These are phyloP conservation scores for apple (Malus domestica) DNA, from an alignment of 306 rosid species.

Conservation along the genomic window DNA sequence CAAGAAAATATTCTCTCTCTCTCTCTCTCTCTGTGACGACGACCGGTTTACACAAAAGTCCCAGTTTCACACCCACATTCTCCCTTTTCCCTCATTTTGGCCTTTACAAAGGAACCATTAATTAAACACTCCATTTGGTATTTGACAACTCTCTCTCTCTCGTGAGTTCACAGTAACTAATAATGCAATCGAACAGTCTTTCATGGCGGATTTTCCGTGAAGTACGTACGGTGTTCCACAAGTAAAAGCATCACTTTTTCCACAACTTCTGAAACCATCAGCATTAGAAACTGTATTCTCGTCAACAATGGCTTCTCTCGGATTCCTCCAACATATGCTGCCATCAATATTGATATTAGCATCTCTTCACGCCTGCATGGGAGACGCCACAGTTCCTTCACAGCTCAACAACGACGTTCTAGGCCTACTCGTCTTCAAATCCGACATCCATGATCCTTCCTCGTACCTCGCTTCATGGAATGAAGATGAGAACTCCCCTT, in stretches of 20 bases:
- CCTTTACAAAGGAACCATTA: neutral
- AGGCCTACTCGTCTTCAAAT: slow-evolving; percentile 82
- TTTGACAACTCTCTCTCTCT: neutral
- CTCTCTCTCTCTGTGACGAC: too few species aligned
- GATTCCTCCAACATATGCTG: neutral
- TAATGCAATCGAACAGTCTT: neutral
- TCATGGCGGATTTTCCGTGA: neutral
- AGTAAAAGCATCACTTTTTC: neutral
- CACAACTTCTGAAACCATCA: neutral
- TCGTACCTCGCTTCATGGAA: slow-evolving; percentile 68
- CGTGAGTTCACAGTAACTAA: slow-evolving; percentile 3
- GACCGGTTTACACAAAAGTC: neutral
- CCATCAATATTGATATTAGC: neutral
- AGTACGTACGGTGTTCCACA: neutral
- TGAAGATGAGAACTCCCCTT: slow-evolving; percentile 69
- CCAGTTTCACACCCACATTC: neutral
- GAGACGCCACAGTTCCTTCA: slow-evolving; percentile 12
- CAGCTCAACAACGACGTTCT: slow-evolving; percentile 75
- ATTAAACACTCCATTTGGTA: neutral
- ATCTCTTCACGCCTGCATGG: slow-evolving; percentile 9
- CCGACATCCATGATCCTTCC: slow-evolving; percentile 69
- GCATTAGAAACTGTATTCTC: neutral
- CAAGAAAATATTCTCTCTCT: too few species aligned
- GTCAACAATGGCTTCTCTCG: slow-evolving; percentile 1
- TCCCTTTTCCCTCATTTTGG: neutral